Conservation (phyloP, 192 early-diverging fungal genomes). For the Backusella circina region DNA sequence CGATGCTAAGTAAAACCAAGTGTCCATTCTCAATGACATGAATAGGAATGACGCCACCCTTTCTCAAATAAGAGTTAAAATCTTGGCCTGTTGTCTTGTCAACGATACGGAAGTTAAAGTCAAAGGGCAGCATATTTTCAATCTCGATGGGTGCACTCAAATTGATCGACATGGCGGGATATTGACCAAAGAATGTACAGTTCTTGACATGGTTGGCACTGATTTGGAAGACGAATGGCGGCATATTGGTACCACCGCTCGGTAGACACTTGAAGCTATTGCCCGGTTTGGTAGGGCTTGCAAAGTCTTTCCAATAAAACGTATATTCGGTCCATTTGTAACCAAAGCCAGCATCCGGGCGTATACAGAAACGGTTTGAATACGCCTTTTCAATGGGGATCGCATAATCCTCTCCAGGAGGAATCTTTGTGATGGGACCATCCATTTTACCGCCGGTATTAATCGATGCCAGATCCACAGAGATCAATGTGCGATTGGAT, state of each 20-base stretch:
- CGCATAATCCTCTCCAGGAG: slow-evolving; percentile 79
- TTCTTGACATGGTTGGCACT: slow-evolving; percentile 49
- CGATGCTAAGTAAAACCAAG: slow-evolving; percentile 70
- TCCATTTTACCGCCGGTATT: slow-evolving; percentile 60
- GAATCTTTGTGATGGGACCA: slow-evolving; percentile 47
- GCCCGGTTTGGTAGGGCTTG: slow-evolving; percentile 11
- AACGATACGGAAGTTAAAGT: slow-evolving; percentile 73
- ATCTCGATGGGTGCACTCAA: slow-evolving; percentile 80
- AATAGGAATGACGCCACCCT: slow-evolving; percentile 71
- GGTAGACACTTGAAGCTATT: slow-evolving; percentile 38
- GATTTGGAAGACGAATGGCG: slow-evolving; percentile 72
- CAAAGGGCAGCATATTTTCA: slow-evolving; percentile 93
- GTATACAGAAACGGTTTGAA: slow-evolving; percentile 70
- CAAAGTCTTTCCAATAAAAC: slow-evolving; percentile 83
- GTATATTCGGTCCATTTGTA: slow-evolving; percentile 81
- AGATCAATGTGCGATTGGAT: slow-evolving; percentile 75
- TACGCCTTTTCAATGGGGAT: slow-evolving; percentile 87
- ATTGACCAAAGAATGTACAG: slow-evolving; percentile 44
- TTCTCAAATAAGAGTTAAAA: slow-evolving; percentile 57
- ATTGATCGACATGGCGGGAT: slow-evolving; percentile 78
- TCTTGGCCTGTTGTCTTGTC: slow-evolving; percentile 73
- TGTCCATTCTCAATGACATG: slow-evolving; percentile 85
- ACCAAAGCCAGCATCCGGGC: slow-evolving; percentile 79
- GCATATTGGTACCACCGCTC: slow-evolving; percentile 40
- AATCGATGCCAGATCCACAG: slow-evolving; percentile 77